Conservation (phyloP, 306 rosid genomes). For the Cucurbita argyrosperma region DNA sequence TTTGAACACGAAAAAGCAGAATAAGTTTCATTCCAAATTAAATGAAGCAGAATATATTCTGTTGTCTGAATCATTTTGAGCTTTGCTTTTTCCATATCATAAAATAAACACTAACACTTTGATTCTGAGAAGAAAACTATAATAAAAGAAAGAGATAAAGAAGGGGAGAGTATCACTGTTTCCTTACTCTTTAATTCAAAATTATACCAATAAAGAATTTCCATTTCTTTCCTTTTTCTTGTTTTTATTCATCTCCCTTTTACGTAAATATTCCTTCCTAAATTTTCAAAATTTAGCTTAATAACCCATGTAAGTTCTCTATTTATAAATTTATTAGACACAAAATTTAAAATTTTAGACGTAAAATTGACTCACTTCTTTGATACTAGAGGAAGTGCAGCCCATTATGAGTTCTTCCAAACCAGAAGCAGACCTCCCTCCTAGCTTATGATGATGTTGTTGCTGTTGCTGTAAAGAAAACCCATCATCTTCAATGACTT, state of each 20-base stretch:
- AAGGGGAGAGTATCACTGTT: not conserved
- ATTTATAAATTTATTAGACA: too few species aligned
- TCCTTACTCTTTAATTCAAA: conserved; percentile 1
- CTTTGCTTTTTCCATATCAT: not conserved
- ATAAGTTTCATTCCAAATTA: not conserved
- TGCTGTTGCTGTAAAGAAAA: conserved; percentile 14
- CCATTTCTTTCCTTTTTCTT: not conserved
- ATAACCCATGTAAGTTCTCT: too few species aligned
- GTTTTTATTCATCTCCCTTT: not conserved
- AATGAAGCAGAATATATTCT: conserved; percentile 10
- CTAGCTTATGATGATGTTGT: conserved; percentile 61
- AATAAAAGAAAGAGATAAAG: not conserved
- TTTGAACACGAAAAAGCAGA: not conserved
- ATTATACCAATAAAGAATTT: not conserved
- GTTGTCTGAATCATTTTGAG: not conserved
- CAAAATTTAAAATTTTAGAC: too few species aligned
- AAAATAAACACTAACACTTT: not conserved
- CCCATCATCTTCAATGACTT: not conserved
- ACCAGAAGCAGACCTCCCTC: conserved; percentile 83
- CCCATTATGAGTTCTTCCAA: conserved; percentile 99
- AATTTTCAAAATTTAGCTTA: too few species aligned
- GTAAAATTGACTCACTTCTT: conserved; percentile 59
- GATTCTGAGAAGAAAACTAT: not conserved
- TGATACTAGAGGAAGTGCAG: conserved; percentile 72
- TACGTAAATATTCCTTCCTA: not conserved